Percentiles rank a stretch among this genome's conserved stretches.
Evolutionary conservation across 495 filamentous ascomycete genomes (phyloP).

Genomic region (Poronia punctata): DNA sequence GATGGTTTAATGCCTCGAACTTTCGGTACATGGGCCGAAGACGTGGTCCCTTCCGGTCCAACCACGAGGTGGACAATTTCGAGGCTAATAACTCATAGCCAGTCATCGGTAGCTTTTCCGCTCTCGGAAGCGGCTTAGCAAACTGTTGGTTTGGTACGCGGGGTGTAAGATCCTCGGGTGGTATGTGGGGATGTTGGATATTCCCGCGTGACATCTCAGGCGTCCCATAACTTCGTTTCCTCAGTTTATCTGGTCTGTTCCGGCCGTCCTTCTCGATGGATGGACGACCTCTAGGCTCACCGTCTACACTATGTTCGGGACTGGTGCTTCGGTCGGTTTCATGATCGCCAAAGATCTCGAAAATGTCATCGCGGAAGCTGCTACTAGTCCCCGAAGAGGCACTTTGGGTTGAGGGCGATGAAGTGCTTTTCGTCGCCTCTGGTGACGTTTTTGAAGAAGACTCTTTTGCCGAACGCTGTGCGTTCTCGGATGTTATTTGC

Average conservation of each 20-base stretch:
- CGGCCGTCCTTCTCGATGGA: slow-evolving; percentile 10
- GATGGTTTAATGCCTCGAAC: slow-evolving; percentile 79
- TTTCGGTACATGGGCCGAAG: slow-evolving; percentile 74
- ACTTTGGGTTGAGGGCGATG: slow-evolving; percentile 32
- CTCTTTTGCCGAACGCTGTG: slow-evolving; percentile 23
- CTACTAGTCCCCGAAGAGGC: no score
- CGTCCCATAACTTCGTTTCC: slow-evolving; percentile 26
- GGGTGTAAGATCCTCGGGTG: slow-evolving; percentile 23
- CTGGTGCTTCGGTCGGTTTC: slow-evolving; percentile 42
- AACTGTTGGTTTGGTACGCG: slow-evolving; percentile 21
- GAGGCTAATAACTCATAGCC: slow-evolving; percentile 64
- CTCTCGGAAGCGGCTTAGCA: slow-evolving; percentile 23
- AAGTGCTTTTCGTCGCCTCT: slow-evolving; percentile 17
- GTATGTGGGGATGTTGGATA: slow-evolving; percentile 20
- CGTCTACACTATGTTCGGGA: slow-evolving; percentile 31
- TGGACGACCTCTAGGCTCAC: slow-evolving; percentile 11
- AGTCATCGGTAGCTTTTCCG: slow-evolving; percentile 36
- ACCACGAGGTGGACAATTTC: slow-evolving; percentile 43
- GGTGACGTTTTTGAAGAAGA: slow-evolving; percentile 21
- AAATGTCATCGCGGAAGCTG: slow-evolving; percentile 28
- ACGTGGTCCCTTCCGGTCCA: slow-evolving; percentile 14
- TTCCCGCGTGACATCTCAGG: slow-evolving; percentile 26
- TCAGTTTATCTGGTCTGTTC: slow-evolving; percentile 3
- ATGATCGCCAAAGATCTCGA: slow-evolving; percentile 24
- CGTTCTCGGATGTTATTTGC: slow-evolving; percentile 22